Percentiles rank a stretch among this genome's conserved stretches.
Evolutionary conservation across 2,329 filamentous ascomycete genomes (phyloP).

Genomic region (Colletotrichum orchidophilum): DNA sequence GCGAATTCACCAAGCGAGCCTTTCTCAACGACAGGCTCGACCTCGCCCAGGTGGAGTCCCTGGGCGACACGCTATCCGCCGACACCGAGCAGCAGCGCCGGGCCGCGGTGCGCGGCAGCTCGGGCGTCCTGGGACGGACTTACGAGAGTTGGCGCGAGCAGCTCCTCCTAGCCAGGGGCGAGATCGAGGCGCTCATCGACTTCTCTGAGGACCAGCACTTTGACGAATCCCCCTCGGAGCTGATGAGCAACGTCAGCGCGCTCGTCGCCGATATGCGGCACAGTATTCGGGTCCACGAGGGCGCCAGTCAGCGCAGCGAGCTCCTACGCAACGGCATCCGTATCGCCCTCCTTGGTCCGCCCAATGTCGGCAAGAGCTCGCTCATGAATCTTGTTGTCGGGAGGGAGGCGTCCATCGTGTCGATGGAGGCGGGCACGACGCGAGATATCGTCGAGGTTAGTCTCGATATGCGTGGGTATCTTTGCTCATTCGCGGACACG

Average conservation of each 20-base stretch:
- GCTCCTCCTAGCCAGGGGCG: constrained; percentile 83
- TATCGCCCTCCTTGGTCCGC: constrained; percentile 87
- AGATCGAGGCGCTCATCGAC: constrained; percentile 95
- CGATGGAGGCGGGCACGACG: constrained; percentile 90
- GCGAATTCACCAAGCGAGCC: constrained; percentile 92
- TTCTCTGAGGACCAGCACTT: constrained; percentile 98
- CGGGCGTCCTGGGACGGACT: constrained; percentile 72
- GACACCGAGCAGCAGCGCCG: constrained; percentile 94
- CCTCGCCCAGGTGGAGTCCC: constrained; percentile 81
- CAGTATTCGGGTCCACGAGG: constrained; percentile 74
- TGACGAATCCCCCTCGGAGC: constrained; percentile 80
- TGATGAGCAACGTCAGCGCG: constrained; percentile 74
- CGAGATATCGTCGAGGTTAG: constrained; percentile 92
- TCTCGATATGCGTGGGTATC: constrained; percentile 87
- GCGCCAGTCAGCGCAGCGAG: constrained; percentile 83
- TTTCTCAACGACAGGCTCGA: constrained; percentile 89
- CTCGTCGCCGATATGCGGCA: constrained; percentile 70
- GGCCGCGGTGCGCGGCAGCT: constrained; percentile 82
- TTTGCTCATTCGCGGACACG: constrained; percentile 95
- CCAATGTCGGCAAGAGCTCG: constrained; percentile 95
- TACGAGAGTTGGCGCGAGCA: constrained; percentile 86
- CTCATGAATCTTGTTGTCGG: constrained; percentile 91
- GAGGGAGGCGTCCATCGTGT: constrained; percentile 94
- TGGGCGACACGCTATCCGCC: constrained; percentile 70
- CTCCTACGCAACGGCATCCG: constrained; percentile 85